Conservation (phyloP, 768 basidiomycete species). For the Kondoa subrosea region DNA sequence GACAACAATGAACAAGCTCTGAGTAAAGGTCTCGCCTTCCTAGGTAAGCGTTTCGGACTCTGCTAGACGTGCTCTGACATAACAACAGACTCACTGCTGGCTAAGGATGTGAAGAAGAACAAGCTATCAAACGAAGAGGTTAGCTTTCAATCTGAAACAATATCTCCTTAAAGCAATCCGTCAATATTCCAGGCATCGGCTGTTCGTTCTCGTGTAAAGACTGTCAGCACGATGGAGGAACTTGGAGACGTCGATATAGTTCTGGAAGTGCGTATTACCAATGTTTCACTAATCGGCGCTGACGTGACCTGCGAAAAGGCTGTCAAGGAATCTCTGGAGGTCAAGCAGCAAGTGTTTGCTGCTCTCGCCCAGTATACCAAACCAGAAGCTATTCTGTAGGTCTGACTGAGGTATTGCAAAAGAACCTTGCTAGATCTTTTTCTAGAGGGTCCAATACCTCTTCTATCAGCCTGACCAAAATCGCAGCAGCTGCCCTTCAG, state of each 20-base stretch:
- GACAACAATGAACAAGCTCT: slow-evolving; percentile 64
- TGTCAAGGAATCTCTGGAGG: slow-evolving; percentile 59
- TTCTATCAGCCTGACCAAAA: slow-evolving; percentile 85
- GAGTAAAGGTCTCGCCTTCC: slow-evolving; percentile 49
- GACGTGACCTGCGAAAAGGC: slow-evolving; percentile 39
- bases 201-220: slow-evolving; percentile 48
- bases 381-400: slow-evolving; percentile 62
- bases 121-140: slow-evolving; percentile 45
- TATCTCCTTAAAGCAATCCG: too few relatives aligned
- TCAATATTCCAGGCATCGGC: slow-evolving; percentile 42
- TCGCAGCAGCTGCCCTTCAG: slow-evolving; percentile 61
- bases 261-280: slow-evolving; percentile 48
- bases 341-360: slow-evolving; percentile 65
- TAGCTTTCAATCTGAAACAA: background rate
- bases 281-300: background rate
- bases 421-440: too few relatives aligned
- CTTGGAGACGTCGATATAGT: slow-evolving; percentile 72
- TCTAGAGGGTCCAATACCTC: slow-evolving; percentile 85
- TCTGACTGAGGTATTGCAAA: too few relatives aligned
- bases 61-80: background rate
- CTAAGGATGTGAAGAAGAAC: slow-evolving; percentile 77
- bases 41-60: slow-evolving; percentile 5
- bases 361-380: slow-evolving; percentile 50
- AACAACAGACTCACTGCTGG: slow-evolving; percentile 50
- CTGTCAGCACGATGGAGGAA: slow-evolving; percentile 41